A percentile compares a stretch with the other conserved stretches of the same genome.
phyloP scores from a whole-genome alignment of 352 stramenopile species.

The Globisporangium polare region DNA sequence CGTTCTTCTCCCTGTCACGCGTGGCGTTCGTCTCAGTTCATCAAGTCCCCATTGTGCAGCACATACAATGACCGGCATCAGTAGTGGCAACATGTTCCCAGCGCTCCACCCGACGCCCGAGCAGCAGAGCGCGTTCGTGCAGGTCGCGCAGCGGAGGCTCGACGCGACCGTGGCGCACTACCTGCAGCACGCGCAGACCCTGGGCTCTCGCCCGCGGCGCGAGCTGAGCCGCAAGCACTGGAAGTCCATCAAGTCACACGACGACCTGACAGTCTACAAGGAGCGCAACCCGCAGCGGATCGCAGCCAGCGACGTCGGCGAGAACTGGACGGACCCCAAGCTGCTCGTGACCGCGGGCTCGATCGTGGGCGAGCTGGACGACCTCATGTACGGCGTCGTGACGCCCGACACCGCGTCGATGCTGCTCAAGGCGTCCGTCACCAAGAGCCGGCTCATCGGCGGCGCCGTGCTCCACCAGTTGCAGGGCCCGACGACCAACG shows the following conservation, averaged over 20 bases:
- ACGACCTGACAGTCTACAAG: constrained; percentile 30
- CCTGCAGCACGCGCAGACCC: constrained; percentile 7
- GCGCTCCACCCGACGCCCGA: constrained; percentile 17
- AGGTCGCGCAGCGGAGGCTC: constrained; percentile 11
- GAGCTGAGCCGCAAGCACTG: constrained; percentile 23
- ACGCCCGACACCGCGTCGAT: constrained; percentile 7
- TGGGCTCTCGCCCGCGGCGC: constrained; percentile 20
- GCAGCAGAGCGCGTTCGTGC: constrained; percentile 17
- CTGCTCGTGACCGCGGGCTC: constrained; percentile 10
- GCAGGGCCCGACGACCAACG: constrained; percentile 19
- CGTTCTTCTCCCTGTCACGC: too few relatives aligned
- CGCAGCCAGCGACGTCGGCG: neutral
- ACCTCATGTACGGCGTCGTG: constrained; percentile 13
- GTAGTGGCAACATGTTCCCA: constrained; percentile 14
- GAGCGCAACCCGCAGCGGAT: constrained; percentile 7
- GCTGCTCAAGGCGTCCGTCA: constrained; percentile 4
- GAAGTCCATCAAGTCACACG: constrained; percentile 30
- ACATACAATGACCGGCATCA: neutral
- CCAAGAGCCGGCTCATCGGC: constrained; percentile 8
- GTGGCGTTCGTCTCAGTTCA: neutral
- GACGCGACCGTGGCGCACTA: constrained; percentile 24
- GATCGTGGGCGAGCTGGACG: constrained; percentile 12
- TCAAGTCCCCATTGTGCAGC: neutral
- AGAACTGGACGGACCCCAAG: constrained; percentile 12
- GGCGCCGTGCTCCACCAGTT: constrained; percentile 29